These are phyloP conservation scores for Hawksworthiomyces lignivorus DNA, from an alignment of 2,329 filamentous ascomycete genomes.

Conservation along the genomic window DNA sequence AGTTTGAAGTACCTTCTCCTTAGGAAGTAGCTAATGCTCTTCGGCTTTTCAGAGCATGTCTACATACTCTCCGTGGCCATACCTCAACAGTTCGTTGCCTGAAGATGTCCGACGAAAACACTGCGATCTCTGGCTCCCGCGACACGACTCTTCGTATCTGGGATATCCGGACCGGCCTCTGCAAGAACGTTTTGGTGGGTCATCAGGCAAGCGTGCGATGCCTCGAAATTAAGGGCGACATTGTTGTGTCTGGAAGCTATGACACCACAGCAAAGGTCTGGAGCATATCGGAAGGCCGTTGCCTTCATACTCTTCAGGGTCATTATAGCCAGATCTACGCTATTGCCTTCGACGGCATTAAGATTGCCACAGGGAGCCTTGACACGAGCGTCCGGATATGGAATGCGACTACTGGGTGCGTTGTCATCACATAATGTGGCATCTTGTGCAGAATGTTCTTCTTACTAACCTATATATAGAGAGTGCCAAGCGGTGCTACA, in stretches of 20 bases:
- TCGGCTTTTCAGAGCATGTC: slow-evolving; percentile 48
- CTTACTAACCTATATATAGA: slow-evolving; percentile 30
- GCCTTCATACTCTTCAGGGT: slow-evolving; percentile 79
- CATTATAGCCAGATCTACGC: slow-evolving; percentile 99
- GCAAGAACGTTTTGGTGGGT: slow-evolving; percentile 84
- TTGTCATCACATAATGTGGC: no score
- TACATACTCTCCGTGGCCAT: slow-evolving; percentile 83
- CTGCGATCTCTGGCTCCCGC: slow-evolving; percentile 90
- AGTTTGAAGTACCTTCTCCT: background rate
- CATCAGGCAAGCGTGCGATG: slow-evolving; percentile 95
- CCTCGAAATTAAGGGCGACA: slow-evolving; percentile 89
- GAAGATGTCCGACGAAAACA: slow-evolving; percentile 93
- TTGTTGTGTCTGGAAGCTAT: slow-evolving; percentile 97
- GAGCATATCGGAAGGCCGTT: slow-evolving; percentile 94
- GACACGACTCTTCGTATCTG: slow-evolving; percentile 93
- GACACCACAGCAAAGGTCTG: slow-evolving; percentile 95
- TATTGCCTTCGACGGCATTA: slow-evolving; percentile 89
- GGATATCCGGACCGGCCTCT: slow-evolving; percentile 83
- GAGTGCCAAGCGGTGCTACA: slow-evolving; percentile 87
- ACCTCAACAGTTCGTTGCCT: slow-evolving; percentile 94
- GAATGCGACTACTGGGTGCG: slow-evolving; percentile 82
- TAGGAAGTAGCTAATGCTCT: no score
- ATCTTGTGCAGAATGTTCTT: no score
- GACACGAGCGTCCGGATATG: slow-evolving; percentile 97
- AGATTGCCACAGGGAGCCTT: slow-evolving; percentile 89